Percentiles rank a stretch among this genome's conserved stretches.
phyloP scores from a whole-genome alignment of 2,329 filamentous ascomycete species.

The Phoma sp. region DNA sequence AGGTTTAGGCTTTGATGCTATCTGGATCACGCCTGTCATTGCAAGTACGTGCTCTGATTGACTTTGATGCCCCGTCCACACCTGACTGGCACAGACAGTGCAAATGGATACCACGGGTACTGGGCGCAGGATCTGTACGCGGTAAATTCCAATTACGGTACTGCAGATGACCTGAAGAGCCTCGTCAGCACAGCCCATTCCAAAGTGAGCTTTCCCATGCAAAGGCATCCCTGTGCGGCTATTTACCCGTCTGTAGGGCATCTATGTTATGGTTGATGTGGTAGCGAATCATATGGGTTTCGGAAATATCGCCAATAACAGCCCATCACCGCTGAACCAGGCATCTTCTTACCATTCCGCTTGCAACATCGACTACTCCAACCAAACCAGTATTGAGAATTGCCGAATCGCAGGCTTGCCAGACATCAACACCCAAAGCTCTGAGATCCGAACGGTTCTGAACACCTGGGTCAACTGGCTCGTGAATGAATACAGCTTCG shows the following conservation, averaged over 20 bases:
- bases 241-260: conserved; percentile 31
- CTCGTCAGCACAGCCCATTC: conserved; percentile 56
- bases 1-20: conserved; percentile 58
- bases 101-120: conserved; percentile 60
- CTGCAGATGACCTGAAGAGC: conserved; percentile 55
- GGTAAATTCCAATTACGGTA: conserved; percentile 60
- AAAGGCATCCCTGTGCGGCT: not conserved
- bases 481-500: conserved; percentile 46
- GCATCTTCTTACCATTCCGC: conserved; percentile 34
- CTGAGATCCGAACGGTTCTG: conserved; percentile 32
- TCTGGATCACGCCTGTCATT: conserved; percentile 55
- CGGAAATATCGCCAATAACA: conserved; percentile 36
- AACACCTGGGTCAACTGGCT: conserved; percentile 44
- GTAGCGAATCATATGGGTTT: conserved; percentile 58
- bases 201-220: conserved; percentile 47
- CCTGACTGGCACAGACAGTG: conserved; percentile 38
- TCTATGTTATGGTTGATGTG: conserved; percentile 61
- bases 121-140: conserved; percentile 58
- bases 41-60: conserved; percentile 31
- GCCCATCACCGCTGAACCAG: conserved; percentile 38
- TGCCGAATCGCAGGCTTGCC: conserved; percentile 43
- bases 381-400: conserved; percentile 40
- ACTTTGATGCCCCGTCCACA: not conserved
- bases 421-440: conserved; percentile 37
- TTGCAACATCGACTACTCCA: conserved; percentile 42